Evolutionary conservation across 495 filamentous ascomycete species (phyloP), one percentile per base, ranked within the genome.

Genomic region (Chlorociboria aeruginascens): DNA sequence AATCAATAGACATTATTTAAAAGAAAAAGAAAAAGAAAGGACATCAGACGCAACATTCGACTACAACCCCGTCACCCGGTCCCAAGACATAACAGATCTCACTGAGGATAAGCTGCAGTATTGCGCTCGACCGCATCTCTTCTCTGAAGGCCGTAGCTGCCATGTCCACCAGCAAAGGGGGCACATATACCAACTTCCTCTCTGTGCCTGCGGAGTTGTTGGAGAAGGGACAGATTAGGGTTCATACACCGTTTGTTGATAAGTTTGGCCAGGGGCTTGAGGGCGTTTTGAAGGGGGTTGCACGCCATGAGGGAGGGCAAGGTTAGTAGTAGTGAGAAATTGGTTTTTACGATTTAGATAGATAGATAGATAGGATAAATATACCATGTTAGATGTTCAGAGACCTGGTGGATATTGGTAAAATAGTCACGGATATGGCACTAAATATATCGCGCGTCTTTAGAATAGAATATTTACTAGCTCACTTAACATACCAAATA

Each of bases 301-400:
- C 43, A 73, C 34, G 54, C 67, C 14, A 43, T 79, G 51, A 66
- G 65, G 54, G 58, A 63, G 46, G 69, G 64, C 14, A 70, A 70
- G 54, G 71, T 83, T 28, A 78, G 74, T 52, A 78, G 74, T 52
- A 77, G 76, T 32, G 64, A 69, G 56, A 84, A 82, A 66, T 52
- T 83, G 47, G 77, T 82, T 20, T 73, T 43, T 35, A 54, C 52
- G 13, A 12, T 54, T 17, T 49, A 49, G 37, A 25, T 25, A 4
- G 20, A 4, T 25, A 25, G 20, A 25, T 25, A 4, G 20, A 25
- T 25, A 4, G 20, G 4, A 2, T 25, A 4, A 4, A 4, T 2
- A 25, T 25, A 25, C 2, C 4, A 2, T 25, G 20, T 25, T 25
- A 25, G 20, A 25, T 25, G 20, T 25, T 25, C 4, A 25, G 20